These are phyloP conservation scores for Arctium minus DNA, from an alignment of 129 eudicot species.

Conservation along the genomic window DNA sequence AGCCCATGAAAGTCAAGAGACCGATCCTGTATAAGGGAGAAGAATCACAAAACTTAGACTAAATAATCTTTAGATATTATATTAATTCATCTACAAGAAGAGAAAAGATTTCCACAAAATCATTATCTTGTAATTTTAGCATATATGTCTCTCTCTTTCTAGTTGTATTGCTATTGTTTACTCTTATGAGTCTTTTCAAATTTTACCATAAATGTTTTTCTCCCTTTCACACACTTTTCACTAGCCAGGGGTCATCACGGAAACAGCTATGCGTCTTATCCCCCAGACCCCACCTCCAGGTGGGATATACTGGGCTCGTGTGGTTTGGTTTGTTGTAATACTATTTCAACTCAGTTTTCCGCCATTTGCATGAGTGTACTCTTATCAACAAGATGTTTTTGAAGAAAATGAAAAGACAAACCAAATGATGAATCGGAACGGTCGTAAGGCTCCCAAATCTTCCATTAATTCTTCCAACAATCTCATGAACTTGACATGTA, in stretches of 20 bases:
- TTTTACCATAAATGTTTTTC: neutral
- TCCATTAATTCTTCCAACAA: slow-evolving; percentile 90
- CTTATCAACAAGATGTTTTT: neutral
- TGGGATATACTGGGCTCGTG: too few relatives aligned
- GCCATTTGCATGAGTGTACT: neutral
- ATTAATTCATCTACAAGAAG: neutral
- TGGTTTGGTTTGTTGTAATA: too few relatives aligned
- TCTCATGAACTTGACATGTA: slow-evolving; percentile 86
- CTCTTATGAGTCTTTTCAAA: too few relatives aligned
- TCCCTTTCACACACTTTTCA: neutral
- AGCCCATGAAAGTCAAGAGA: slow-evolving; percentile 74
- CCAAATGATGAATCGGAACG: slow-evolving; percentile 85
- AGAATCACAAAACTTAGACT: neutral
- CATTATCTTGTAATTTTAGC: neutral
- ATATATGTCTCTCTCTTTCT: neutral
- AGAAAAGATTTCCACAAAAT: neutral
- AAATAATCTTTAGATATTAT: neutral
- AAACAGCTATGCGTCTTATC: neutral
- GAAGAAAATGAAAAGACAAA: slow-evolving; percentile 9
- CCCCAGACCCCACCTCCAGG: too few relatives aligned
- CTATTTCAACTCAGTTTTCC: neutral
- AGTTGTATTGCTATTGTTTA: neutral
- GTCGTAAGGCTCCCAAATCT: slow-evolving; percentile 76
- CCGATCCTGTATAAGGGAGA: slow-evolving; percentile 48
- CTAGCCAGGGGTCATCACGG: neutral